A percentile compares a stretch with the other conserved stretches of the same genome.
Conservation (phyloP, 192 early-diverging fungal species). For the Mortierella alpina region DNA sequence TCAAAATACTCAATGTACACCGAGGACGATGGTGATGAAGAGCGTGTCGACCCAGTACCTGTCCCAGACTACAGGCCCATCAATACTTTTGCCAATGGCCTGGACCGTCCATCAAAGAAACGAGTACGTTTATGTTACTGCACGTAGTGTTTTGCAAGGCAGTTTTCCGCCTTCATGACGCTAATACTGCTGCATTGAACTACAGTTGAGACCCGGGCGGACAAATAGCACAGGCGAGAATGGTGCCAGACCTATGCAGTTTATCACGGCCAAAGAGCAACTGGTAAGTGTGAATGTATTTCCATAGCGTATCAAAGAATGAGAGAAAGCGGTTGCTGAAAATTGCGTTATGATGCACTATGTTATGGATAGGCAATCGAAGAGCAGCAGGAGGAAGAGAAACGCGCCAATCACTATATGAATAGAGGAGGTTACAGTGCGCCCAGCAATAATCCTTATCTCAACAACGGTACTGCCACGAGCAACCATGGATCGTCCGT, state of each 20-base stretch:
- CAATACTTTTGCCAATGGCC: slow-evolving; percentile 12
- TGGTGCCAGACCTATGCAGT: background rate
- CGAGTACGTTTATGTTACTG: background rate
- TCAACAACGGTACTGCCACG: background rate
- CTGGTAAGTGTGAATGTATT: slow-evolving; percentile 7
- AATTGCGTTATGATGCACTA: background rate
- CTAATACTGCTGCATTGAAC: too few relatives aligned
- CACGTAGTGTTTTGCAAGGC: too few relatives aligned
- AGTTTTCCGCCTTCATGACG: background rate
- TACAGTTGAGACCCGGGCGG: too few relatives aligned
- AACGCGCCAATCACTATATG: slow-evolving; percentile 18
- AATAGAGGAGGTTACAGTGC: slow-evolving; percentile 26
- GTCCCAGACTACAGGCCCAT: background rate
- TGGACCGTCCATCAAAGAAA: slow-evolving; percentile 31
- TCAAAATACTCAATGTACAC: slow-evolving; percentile 18
- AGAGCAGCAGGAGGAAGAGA: slow-evolving; percentile 29
- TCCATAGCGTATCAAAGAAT: background rate
- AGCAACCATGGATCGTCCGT: background rate
- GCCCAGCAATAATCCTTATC: slow-evolving; percentile 4
- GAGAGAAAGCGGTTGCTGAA: too few relatives aligned
- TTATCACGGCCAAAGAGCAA: slow-evolving; percentile 45
- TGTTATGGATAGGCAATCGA: slow-evolving; percentile 26
- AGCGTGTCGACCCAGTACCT: slow-evolving; percentile 9
- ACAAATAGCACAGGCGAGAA: background rate
- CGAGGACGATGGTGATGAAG: slow-evolving; percentile 27